Evolutionary conservation across 495 filamentous ascomycete genomes (phyloP).

Genomic region (Parathielavia hyrcaniae): DNA sequence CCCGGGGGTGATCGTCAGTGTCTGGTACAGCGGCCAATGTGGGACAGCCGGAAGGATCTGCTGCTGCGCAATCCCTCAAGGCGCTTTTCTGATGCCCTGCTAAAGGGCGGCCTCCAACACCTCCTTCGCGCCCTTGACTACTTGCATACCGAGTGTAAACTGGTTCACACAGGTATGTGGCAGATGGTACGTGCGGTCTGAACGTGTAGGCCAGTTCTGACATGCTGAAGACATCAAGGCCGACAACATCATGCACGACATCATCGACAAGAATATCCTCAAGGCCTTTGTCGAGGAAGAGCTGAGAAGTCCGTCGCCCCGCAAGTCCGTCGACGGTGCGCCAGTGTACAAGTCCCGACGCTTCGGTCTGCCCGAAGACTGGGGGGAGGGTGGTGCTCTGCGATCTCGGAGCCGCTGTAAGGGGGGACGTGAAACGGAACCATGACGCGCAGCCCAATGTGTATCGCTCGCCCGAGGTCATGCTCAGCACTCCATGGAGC

Average conservation of each 20-base stretch:
- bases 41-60: slow-evolving; percentile 29
- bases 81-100: slow-evolving; percentile 28
- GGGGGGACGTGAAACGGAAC: slow-evolving; percentile 23
- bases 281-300: slow-evolving; percentile 30
- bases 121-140: slow-evolving; percentile 41
- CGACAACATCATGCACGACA: slow-evolving; percentile 34
- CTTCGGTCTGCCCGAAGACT: slow-evolving; percentile 25
- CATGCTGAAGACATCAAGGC: slow-evolving; percentile 29
- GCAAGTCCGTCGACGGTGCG: slow-evolving; percentile 33
- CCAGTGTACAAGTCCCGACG: slow-evolving; percentile 31
- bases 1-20: slow-evolving; percentile 38
- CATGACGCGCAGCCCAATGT: slow-evolving; percentile 33
- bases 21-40: slow-evolving; percentile 40
- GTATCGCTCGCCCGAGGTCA: slow-evolving; percentile 48
- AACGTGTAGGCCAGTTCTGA: background rate
- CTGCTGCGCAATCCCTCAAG: slow-evolving; percentile 28
- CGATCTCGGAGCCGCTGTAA: slow-evolving; percentile 45
- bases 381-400: slow-evolving; percentile 32
- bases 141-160: slow-evolving; percentile 37
- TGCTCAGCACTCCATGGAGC: slow-evolving; percentile 40
- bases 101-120: slow-evolving; percentile 31
- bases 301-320: slow-evolving; percentile 24
- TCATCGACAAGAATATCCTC: slow-evolving; percentile 20
- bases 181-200: slow-evolving; percentile 42
- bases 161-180: slow-evolving; percentile 41